Conservation (phyloP, 1,284 basidiomycete species). For the Ceratobasidium sp. region DNA sequence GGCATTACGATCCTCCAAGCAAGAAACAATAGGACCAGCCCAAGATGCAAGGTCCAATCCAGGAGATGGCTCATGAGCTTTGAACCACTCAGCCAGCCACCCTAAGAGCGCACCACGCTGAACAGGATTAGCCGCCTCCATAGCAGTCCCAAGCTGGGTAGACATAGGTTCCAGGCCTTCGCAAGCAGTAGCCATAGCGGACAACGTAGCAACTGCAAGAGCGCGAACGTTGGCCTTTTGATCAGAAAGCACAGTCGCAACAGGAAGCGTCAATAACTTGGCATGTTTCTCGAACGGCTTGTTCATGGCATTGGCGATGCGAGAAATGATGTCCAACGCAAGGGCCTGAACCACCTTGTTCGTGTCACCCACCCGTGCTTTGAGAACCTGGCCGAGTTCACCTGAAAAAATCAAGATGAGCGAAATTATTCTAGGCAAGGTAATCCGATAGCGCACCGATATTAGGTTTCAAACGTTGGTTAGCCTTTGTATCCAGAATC, state of each 20-base stretch:
- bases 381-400: constrained; percentile 89
- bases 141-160: constrained; percentile 74
- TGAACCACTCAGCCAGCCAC: constrained; percentile 87
- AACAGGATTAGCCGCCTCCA: constrained; percentile 89
- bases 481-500: constrained; percentile 86
- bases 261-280: constrained; percentile 76
- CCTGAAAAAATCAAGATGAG: constrained; percentile 56
- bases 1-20: constrained; percentile 88
- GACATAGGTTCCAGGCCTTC: constrained; percentile 86
- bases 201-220: constrained; percentile 79
- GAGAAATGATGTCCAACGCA: constrained; percentile 88
- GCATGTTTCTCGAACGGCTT: constrained; percentile 92
- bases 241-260: constrained; percentile 88
- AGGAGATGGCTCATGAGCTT: constrained; percentile 63
- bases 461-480: constrained; percentile 88
- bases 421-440: constrained; percentile 21
- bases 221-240: constrained; percentile 89
- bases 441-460: constrained; percentile 70
- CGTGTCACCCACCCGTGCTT: constrained; percentile 85
- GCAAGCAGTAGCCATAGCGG: constrained; percentile 84
- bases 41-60: constrained; percentile 79
- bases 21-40: constrained; percentile 74
- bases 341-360: constrained; percentile 94
- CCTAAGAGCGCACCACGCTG: constrained; percentile 84
- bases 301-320: constrained; percentile 93